Base-by-base conservation (phyloP, 352 stramenopile genomes). In the Globisporangium okanoganense region DNA sequence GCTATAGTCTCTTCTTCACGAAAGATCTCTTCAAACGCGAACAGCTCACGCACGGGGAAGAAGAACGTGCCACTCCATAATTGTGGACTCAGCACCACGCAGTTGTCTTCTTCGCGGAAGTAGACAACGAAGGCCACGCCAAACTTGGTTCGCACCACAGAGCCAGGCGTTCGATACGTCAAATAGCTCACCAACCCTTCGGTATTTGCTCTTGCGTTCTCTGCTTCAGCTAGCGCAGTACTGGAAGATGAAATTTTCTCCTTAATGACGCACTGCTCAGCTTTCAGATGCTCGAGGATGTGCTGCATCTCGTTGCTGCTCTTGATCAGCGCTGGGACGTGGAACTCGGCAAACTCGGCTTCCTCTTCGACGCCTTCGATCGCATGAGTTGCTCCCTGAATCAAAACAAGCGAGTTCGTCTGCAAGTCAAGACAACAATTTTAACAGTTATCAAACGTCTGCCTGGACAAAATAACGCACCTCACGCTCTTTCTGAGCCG, bases 311-410 rank as follows among this genome's bases (percentile, higher is more conserved):
- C 73, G 18, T 71, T 57, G 35, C 78, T 90, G 47, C 68, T 88
- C 55, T 75, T 68, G 35, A 90, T 70, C 1, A 94, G 65, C 24
- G 84, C 70, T 7, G 78, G 76, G 0, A 76, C 80, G 51, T 94
- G 80, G 20, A 82, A 85, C 48, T 90, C 83, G 0, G 82, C 80
- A 56, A 92, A 87, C 54, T 90, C 78, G 1, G 82, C 82, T 43
- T 92, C 82, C 66, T 94, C 80, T 60, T 92, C 80, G 1, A 90
- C 79, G 3, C 82, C 84, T 75, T 88, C 78, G 3, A 85, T 76
- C 0, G 74, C 75, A 33, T 80, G 73, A 55, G 73, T 72, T 2
- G 77, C 78, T 7, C 58, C 56, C 76, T 87, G 55, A 24, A 40
- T 9, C 38, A 24, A 20, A 2, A 43, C 12, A 55, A 20, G 12